Percentiles rank a stretch among this genome's conserved stretches.
Conservation (phyloP, 2,329 filamentous ascomycete genomes). For the Fusarium buxicola region DNA sequence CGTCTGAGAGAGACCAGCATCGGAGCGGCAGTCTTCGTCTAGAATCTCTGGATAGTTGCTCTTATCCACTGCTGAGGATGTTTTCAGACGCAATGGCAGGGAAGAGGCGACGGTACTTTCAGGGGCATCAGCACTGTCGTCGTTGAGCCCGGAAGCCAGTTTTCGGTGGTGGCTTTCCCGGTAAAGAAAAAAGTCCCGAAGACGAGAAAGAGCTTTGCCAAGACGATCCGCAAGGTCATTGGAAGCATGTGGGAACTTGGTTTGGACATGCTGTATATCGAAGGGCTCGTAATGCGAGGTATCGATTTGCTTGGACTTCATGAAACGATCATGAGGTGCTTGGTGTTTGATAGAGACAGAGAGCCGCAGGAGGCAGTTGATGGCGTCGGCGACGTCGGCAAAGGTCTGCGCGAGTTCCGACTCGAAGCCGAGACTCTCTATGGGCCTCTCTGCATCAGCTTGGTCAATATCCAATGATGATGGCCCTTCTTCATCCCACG, state of each 20-base stretch:
- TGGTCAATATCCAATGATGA: accelerated
- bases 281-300: slow-evolving; percentile 1
- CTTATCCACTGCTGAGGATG: accelerated
- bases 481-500: neutral
- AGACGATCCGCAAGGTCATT: accelerated
- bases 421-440: too few relatives aligned
- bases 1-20: neutral
- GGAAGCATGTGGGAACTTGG: neutral
- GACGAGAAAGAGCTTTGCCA: neutral
- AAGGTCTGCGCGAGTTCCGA: slow-evolving; percentile 9
- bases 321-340: slow-evolving; percentile 18
- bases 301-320: accelerated
- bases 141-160: neutral
- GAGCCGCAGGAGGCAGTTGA: slow-evolving; percentile 5
- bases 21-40: accelerated
- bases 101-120: slow-evolving; percentile 9
- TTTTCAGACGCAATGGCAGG: accelerated
- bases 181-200: slow-evolving; percentile 26
- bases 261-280: slow-evolving; percentile 12
- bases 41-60: accelerated
- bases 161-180: neutral
- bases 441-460: accelerated
- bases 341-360: slow-evolving; percentile 13
- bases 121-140: accelerated
- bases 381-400: neutral